Percentiles rank a stretch among this genome's conserved stretches.
phyloP scores from a whole-genome alignment of 805 yeast species.

The Wickerhamiella siamensis region DNA sequence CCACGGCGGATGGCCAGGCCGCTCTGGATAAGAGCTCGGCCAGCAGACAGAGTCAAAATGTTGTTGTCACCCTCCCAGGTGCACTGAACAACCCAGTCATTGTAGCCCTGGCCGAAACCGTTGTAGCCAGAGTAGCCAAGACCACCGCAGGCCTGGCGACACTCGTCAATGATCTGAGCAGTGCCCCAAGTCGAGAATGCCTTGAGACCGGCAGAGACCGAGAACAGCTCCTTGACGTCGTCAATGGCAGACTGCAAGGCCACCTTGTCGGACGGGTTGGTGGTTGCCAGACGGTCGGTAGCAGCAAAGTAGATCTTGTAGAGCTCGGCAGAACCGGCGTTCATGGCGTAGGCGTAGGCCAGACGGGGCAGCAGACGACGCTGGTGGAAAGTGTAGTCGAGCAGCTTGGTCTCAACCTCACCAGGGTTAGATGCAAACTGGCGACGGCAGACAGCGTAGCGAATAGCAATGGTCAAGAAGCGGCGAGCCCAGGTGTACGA shows the following conservation, averaged over 20 bases:
- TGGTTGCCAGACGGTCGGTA: slow-evolving; percentile 31
- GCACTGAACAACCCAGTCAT: slow-evolving; percentile 95
- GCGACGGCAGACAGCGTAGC: slow-evolving; percentile 82
- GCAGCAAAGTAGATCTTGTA: slow-evolving; percentile 33
- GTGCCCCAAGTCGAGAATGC: slow-evolving; percentile 83
- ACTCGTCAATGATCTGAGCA: slow-evolving; percentile 67
- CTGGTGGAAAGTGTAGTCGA: slow-evolving; percentile 83
- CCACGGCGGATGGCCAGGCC: slow-evolving; percentile 30
- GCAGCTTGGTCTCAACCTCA: slow-evolving; percentile 51
- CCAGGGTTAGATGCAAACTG: slow-evolving; percentile 49
- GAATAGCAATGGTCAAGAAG: slow-evolving; percentile 66
- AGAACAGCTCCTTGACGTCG: slow-evolving; percentile 62
- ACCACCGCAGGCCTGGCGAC: slow-evolving; percentile 91
- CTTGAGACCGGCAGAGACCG: slow-evolving; percentile 75
- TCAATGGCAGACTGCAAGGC: slow-evolving; percentile 36
- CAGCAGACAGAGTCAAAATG: slow-evolving; percentile 69
- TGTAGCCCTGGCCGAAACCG: slow-evolving; percentile 77
- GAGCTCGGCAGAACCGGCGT: slow-evolving; percentile 54
- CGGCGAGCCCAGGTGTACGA: slow-evolving; percentile 70
- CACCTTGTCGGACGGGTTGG: slow-evolving; percentile 28
- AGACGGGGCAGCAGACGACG: slow-evolving; percentile 73
- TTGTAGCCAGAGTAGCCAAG: slow-evolving; percentile 91
- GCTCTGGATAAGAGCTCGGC: slow-evolving; percentile 55
- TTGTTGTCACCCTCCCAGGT: slow-evolving; percentile 98
- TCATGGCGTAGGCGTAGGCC: slow-evolving; percentile 63